phyloP scores from a whole-genome alignment of 1,284 basidiomycete genomes.

The Apiotrichum laibachii region DNA sequence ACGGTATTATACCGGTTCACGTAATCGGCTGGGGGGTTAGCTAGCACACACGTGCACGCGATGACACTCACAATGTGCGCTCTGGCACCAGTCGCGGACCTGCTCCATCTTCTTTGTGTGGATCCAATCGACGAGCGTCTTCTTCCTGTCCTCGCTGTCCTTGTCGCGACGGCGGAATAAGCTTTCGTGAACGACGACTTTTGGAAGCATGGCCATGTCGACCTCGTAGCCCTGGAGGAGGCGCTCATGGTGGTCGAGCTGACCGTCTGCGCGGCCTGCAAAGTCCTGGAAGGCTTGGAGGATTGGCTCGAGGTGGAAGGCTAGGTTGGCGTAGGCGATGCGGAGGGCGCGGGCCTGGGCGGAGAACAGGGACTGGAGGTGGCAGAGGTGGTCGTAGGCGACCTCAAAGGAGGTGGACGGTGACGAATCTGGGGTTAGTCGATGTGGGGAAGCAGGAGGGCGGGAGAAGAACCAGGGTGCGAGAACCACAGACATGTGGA shows the following conservation, averaged over 20 bases:
- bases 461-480: neutral
- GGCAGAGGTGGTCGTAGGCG: constrained; percentile 42
- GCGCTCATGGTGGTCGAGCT: constrained; percentile 35
- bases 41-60: neutral
- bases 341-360: constrained; percentile 40
- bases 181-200: constrained; percentile 39
- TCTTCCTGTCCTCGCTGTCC: constrained; percentile 28
- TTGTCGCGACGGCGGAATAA: constrained; percentile 35
- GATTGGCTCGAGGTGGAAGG: constrained; percentile 42
- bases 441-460: neutral
- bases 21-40: constrained; percentile 29
- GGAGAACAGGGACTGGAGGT: constrained; percentile 44
- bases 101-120: constrained; percentile 47
- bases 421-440: neutral
- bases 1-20: constrained; percentile 34
- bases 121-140: constrained; percentile 47
- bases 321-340: constrained; percentile 45
- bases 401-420: constrained; percentile 30
- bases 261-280: constrained; percentile 28
- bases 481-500: no score
- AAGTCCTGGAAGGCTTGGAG: constrained; percentile 38
- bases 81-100: constrained; percentile 41
- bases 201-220: constrained; percentile 45
- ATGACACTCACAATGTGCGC: constrained; percentile 33
- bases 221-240: constrained; percentile 33